These are phyloP conservation scores for Xylaria scruposa DNA, from an alignment of 495 filamentous ascomycete species.

Conservation along the genomic window DNA sequence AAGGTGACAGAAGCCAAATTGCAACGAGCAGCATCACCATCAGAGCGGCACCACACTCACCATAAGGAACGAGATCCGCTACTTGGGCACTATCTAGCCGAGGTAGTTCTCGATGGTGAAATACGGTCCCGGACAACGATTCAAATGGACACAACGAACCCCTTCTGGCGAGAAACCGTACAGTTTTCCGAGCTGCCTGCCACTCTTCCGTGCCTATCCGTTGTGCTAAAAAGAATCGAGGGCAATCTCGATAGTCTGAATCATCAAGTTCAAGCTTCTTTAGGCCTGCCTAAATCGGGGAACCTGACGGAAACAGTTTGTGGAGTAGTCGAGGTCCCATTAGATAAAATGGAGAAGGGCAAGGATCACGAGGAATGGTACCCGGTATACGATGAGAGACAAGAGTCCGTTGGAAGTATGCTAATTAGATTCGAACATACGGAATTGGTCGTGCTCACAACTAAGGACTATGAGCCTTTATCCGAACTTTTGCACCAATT, in stretches of 20 bases:
- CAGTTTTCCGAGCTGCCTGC: constrained; percentile 85
- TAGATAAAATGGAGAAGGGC: constrained; percentile 81
- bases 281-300: constrained; percentile 48
- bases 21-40: constrained; percentile 35
- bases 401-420: constrained; percentile 82
- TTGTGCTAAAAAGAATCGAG: constrained; percentile 79
- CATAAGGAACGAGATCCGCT: constrained; percentile 47
- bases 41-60: constrained; percentile 44
- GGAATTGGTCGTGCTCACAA: constrained; percentile 87
- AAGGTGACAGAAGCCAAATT: constrained; percentile 67
- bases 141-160: constrained; percentile 79
- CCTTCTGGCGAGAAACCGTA: constrained; percentile 95
- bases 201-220: constrained; percentile 76
- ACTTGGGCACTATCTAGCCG: constrained; percentile 77
- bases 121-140: constrained; percentile 84
- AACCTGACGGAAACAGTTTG: constrained; percentile 54
- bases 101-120: constrained; percentile 91
- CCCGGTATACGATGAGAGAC: constrained; percentile 74
- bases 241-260: constrained; percentile 48
- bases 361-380: constrained; percentile 91
- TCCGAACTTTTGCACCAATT: constrained; percentile 87
- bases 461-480: constrained; percentile 82
- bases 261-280: constrained; percentile 51
- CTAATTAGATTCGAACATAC: constrained; percentile 83
- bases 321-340: constrained; percentile 80